Evolutionary conservation across 2,329 filamentous ascomycete genomes (phyloP), one percentile per base, ranked within the genome.

Genomic region (Phaeosphaeriaceae sp.): DNA sequence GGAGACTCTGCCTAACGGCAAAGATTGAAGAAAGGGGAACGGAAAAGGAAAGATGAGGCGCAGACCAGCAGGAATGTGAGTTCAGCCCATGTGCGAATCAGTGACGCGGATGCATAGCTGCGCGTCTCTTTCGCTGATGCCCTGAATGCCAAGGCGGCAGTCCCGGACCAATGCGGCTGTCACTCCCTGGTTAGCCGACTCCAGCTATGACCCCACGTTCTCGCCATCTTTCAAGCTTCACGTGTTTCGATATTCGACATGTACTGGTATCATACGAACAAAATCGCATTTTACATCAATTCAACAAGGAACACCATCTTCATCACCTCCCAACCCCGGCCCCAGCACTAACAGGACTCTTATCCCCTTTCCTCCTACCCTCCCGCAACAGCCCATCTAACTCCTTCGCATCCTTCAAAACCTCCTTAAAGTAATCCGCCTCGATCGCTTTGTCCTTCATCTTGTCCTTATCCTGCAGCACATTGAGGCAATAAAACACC

Each of bases 401-500:
- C 19, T 64, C 54, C 51, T 68, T 65, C n/a, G 61, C 67, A 27
- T 65, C 53, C 24, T 48, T 58, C 20, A 71, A 44, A 1, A 71
- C 71, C 22, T 68, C 55, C n/a, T 47, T 63, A 25, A 65, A 68
- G 49, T 68, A 73, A 10, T 22, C 36, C 2, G 36, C 53, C 31
- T 71, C 67, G 31, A 68, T 64, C n/a, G 56, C 56, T 48, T 56
- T 65, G 15, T 67, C 62, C 9, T 53, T 46, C 65, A 66, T 65
- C 40, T 44, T 48, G 15, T 64, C 56, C 13, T 50, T 54, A 21
- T 68, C 65, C 50, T 65, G 60, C 44, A 73, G 47, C 13, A 56
- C 65, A 9, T 55, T 61, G 13, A 71, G 54, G 46, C 68, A 71
- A 27, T 61, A 65, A 24, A 65, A 67, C 15, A 70, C 69, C 40